Base-by-base conservation (phyloP, 1,139 yeast species). In the Yamadazyma atmosphaerica region DNA sequence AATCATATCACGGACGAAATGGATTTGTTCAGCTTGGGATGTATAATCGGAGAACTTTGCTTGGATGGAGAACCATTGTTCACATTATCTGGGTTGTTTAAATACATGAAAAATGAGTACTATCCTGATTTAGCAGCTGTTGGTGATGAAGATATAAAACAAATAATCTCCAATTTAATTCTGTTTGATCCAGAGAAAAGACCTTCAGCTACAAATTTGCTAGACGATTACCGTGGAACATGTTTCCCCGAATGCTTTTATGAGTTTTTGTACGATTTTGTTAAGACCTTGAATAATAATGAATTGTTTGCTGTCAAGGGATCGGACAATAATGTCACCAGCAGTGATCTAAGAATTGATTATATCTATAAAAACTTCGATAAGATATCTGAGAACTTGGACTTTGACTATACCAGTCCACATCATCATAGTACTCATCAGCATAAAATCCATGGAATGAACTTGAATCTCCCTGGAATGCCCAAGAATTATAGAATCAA, bases 1-100 rank as follows among this genome's bases (percentile, higher is more conserved):
- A 62, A 58, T 36, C 55, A 57, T n/a, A 55, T 88, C 17, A 77
- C 83, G 0, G 68, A 72, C 28, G 77, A 76, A 39, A 87, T 87
- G 94, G 99, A 94, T 58, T 68, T 89, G n/a, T 89, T 90, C 58
- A 80, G 94, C 39, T 61, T 86, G 37, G 97, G 98, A 0, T 94
- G 98, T 63, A 89, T 86, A 2, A 83, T 94, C 49, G 96, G 95
- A 0, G 98, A 94, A 58, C 61, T 94, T 14, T 88, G 84, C 49
- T 63, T 81, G 21, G 98, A 92, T 51, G 98, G 97, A 0, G 77
- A 85, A 13, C 86, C 97, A 0, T 73, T 88, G 0, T 90, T 94
- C 58, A 83, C 95, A 0, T 68, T 92, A 14, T 83, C 98, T 0
- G 96, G 89, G 54, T 65, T 90, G 46, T 89, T 87, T 68, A 86